phyloP scores from a whole-genome alignment of 2,329 filamentous ascomycete genomes.

The Aureobasidium sp. region DNA sequence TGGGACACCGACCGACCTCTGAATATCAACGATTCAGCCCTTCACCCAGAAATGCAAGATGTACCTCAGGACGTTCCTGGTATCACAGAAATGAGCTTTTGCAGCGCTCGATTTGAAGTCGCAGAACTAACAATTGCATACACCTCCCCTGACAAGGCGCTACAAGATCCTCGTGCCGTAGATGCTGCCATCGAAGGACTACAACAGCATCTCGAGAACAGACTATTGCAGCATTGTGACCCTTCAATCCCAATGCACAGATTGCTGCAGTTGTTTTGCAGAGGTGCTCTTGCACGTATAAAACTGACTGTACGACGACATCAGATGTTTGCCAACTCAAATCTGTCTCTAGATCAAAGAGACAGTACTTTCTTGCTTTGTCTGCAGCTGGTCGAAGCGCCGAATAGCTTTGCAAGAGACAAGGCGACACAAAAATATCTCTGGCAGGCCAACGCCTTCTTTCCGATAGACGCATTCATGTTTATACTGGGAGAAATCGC shows the following conservation, averaged over 20 bases:
- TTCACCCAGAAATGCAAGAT: slow-evolving; percentile 38
- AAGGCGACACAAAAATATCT: slow-evolving; percentile 40
- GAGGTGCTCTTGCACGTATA: slow-evolving; percentile 37
- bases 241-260: slow-evolving; percentile 38
- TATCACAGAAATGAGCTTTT: slow-evolving; percentile 48
- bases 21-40: slow-evolving; percentile 32
- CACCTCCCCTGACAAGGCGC: neutral
- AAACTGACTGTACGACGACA: slow-evolving; percentile 42
- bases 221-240: slow-evolving; percentile 41
- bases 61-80: slow-evolving; percentile 44
- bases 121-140: slow-evolving; percentile 33
- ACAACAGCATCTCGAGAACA: slow-evolving; percentile 36
- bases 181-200: slow-evolving; percentile 32
- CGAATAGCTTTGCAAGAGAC: slow-evolving; percentile 36
- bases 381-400: slow-evolving; percentile 36
- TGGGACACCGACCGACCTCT: slow-evolving; percentile 30
- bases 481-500: slow-evolving; percentile 31
- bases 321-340: slow-evolving; percentile 24
- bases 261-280: slow-evolving; percentile 38
- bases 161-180: slow-evolving; percentile 18
- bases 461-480: slow-evolving; percentile 38
- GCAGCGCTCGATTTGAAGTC: slow-evolving; percentile 37
- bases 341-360: slow-evolving; percentile 29
- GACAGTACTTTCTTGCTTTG: slow-evolving; percentile 36
- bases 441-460: slow-evolving; percentile 47